Evolutionary conservation across 2,329 filamentous ascomycete genomes (phyloP).

Genomic region (Simplicillium sp.): DNA sequence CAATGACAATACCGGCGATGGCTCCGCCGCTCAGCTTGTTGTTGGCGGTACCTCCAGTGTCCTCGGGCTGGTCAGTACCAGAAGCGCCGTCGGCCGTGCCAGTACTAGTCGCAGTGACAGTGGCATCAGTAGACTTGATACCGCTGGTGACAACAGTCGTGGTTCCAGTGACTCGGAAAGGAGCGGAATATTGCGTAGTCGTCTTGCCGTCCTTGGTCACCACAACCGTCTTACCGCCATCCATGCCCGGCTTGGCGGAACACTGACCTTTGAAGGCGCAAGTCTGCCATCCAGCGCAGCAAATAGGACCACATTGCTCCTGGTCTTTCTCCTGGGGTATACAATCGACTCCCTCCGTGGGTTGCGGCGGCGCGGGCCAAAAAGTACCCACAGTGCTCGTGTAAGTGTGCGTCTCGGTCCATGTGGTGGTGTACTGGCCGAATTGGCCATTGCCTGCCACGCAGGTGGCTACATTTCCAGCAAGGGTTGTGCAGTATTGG

Average conservation of each 20-base stretch:
- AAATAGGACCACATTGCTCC: slow-evolving; percentile 56
- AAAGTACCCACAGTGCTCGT: slow-evolving; percentile 49
- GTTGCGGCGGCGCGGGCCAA: slow-evolving; percentile 33
- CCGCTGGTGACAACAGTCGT: slow-evolving; percentile 45
- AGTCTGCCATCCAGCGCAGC: slow-evolving; percentile 61
- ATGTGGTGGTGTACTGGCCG: slow-evolving; percentile 43
- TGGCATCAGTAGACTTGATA: slow-evolving; percentile 34
- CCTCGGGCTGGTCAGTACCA: slow-evolving; percentile 34
- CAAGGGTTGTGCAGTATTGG: slow-evolving; percentile 40
- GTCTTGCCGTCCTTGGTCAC: slow-evolving; percentile 35
- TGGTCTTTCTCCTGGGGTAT: slow-evolving; percentile 41
- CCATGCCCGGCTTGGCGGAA: slow-evolving; percentile 38
- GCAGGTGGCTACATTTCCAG: slow-evolving; percentile 40
- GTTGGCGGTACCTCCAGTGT: slow-evolving; percentile 25
- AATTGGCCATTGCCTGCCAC: slow-evolving; percentile 21
- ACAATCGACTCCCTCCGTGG: slow-evolving; percentile 36
- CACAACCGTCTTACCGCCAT: slow-evolving; percentile 29
- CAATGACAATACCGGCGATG: slow-evolving; percentile 75
- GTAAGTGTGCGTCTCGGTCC: slow-evolving; percentile 50
- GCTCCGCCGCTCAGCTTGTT: slow-evolving; percentile 56
- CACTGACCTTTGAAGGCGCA: slow-evolving; percentile 54
- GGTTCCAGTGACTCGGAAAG: slow-evolving; percentile 43
- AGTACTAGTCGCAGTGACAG: slow-evolving; percentile 35
- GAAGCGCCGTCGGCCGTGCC: slow-evolving; percentile 22
- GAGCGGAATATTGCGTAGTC: slow-evolving; percentile 45